phyloP scores from a whole-genome alignment of 148 eudicot genomes.

The Cornus controversa region DNA sequence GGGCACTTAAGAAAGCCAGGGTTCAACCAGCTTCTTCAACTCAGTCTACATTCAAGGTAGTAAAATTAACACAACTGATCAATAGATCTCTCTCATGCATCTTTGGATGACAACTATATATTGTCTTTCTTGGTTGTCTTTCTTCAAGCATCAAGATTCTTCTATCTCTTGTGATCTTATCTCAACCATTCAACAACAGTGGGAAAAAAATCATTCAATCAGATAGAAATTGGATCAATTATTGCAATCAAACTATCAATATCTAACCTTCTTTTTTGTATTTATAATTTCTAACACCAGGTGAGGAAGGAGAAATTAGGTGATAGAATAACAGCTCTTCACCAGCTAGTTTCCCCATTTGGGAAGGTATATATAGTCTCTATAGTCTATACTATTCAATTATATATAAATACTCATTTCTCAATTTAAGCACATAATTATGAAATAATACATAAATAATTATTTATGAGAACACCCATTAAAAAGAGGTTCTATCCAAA shows the following conservation, averaged over 20 bases:
- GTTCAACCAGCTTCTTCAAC: slow-evolving; percentile 74
- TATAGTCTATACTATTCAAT: too few species aligned
- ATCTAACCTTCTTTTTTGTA: not conserved
- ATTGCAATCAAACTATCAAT: slow-evolving; percentile 13
- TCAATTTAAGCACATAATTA: not conserved
- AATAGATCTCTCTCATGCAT: slow-evolving; percentile 27
- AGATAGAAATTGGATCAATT: not conserved
- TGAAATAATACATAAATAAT: not conserved
- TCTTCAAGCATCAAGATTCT: slow-evolving; percentile 36
- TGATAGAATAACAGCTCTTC: slow-evolving; percentile 80
- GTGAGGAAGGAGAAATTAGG: slow-evolving; percentile 90
- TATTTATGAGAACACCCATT: not conserved
- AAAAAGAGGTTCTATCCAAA: slow-evolving; percentile 21
- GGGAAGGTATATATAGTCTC: slow-evolving; percentile 51
- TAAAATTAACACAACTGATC: not conserved
- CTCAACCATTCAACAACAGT: slow-evolving; percentile 25
- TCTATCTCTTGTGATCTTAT: slow-evolving; percentile 15
- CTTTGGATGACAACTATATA: slow-evolving; percentile 36
- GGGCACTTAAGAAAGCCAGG: slow-evolving; percentile 70
- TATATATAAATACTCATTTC: too few species aligned
- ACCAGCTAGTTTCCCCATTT: slow-evolving; percentile 86
- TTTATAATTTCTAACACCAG: slow-evolving; percentile 26
- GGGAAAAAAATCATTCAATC: not conserved
- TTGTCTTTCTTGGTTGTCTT: slow-evolving; percentile 76
- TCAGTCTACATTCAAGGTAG: slow-evolving; percentile 74